Conservation (phyloP, 225 moss, liverwort and hornwort genomes). For the Straminergon stramineum region DNA sequence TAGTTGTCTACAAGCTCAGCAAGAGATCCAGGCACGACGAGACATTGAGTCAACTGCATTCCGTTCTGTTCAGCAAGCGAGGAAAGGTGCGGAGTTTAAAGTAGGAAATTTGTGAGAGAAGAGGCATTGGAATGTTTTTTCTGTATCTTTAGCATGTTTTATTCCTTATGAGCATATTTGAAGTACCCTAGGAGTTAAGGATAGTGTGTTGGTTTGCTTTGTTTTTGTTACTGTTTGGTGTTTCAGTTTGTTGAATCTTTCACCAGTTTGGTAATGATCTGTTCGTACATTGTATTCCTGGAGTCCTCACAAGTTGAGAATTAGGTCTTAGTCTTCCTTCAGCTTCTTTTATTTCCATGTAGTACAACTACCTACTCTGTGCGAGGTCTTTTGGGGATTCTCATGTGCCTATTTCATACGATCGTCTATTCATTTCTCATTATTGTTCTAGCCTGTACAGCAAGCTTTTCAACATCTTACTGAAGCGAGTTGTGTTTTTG, state of each 20-base stretch:
- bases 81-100: conserved; percentile 49
- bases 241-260: not conserved
- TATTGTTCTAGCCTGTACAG: not conserved
- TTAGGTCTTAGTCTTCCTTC: not conserved
- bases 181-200: not conserved
- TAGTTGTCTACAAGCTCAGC: conserved; percentile 82
- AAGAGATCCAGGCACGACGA: conserved; percentile 75
- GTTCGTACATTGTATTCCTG: not conserved
- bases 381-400: not conserved
- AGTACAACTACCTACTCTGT: not conserved
- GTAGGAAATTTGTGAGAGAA: not conserved
- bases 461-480: not conserved
- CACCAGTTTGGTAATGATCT: not conserved
- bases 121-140: not conserved
- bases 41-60: conserved; percentile 58
- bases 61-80: conserved; percentile 63
- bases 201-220: not conserved
- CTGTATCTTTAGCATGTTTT: not conserved
- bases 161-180: not conserved
- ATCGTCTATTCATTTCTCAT: not conserved
- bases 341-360: not conserved
- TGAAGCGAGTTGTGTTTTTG: not conserved
- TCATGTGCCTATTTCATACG: not conserved
- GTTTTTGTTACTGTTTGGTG: not conserved
- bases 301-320: not conserved